Evolutionary conservation across 306 rosid species (phyloP).

Genomic region (Lathyrus aphaca): DNA sequence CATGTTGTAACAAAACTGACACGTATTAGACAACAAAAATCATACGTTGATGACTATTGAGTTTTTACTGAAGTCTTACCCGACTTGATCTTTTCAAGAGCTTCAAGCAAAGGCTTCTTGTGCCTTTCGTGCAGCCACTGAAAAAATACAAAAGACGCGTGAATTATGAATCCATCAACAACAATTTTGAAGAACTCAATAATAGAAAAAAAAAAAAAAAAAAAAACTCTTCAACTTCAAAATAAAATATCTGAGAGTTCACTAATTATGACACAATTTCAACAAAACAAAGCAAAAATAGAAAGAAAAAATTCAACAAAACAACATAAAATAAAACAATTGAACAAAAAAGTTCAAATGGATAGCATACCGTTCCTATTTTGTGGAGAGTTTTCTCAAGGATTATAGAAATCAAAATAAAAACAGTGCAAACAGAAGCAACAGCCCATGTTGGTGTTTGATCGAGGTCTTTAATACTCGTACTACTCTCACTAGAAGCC

Average conservation of each 20-base stretch:
- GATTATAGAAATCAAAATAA: constrained; percentile 67
- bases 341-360: constrained; percentile 22
- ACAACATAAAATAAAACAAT: not conserved
- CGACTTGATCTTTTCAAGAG: constrained; percentile 88
- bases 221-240: constrained; percentile 7
- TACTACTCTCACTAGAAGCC: constrained; percentile 47
- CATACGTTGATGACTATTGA: constrained; percentile 8
- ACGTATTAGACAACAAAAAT: not conserved
- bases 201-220: too few species aligned
- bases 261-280: not conserved
- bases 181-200: not conserved
- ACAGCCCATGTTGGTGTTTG: constrained; percentile 96
- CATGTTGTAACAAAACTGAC: not conserved
- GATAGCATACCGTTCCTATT: constrained; percentile 64
- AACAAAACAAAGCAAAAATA: not conserved
- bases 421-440: constrained; percentile 75
- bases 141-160: not conserved
- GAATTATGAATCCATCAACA: not conserved
- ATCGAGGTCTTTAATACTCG: constrained; percentile 60
- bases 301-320: not conserved
- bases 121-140: constrained; percentile 47
- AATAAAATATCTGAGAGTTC: not conserved
- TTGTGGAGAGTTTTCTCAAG: constrained; percentile 79
- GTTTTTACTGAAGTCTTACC: constrained; percentile 50
- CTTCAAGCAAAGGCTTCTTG: constrained; percentile 78